Conservation (phyloP, 345 rosid species). For the Pseudoturritis turrita region DNA sequence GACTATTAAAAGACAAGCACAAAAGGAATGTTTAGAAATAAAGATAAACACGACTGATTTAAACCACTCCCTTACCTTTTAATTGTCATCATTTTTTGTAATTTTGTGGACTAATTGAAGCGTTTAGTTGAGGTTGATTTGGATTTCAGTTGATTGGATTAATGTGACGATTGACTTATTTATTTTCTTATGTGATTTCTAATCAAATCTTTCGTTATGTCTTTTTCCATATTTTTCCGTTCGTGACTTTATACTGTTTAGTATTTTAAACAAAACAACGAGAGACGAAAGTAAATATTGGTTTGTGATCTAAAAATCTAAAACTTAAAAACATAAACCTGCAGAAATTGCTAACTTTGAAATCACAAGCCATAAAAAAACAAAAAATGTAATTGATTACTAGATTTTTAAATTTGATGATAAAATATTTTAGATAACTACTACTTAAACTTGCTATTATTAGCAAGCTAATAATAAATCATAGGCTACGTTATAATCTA, state of each 20-base stretch:
- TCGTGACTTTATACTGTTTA: background rate
- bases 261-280: background rate
- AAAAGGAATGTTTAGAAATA: constrained; percentile 24
- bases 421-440: no score
- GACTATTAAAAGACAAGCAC: constrained; percentile 32
- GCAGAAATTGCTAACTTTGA: background rate
- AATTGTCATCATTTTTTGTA: constrained; percentile 33
- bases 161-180: constrained; percentile 6
- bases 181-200: background rate
- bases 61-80: constrained; percentile 36
- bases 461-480: constrained; percentile 2
- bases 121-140: constrained; percentile 31
- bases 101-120: constrained; percentile 27
- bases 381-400: no score
- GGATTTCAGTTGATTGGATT: constrained; percentile 30
- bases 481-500: background rate
- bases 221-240: background rate
- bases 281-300: background rate
- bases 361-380: no score
- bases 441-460: constrained; percentile 9
- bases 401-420: no score
- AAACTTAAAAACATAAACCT: no score
- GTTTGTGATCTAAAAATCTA: background rate
- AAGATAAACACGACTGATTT: constrained; percentile 7
- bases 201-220: constrained; percentile 23